These are phyloP conservation scores for Penicillium sp. DNA, from an alignment of 2,329 filamentous ascomycete genomes.

Conservation along the genomic window DNA sequence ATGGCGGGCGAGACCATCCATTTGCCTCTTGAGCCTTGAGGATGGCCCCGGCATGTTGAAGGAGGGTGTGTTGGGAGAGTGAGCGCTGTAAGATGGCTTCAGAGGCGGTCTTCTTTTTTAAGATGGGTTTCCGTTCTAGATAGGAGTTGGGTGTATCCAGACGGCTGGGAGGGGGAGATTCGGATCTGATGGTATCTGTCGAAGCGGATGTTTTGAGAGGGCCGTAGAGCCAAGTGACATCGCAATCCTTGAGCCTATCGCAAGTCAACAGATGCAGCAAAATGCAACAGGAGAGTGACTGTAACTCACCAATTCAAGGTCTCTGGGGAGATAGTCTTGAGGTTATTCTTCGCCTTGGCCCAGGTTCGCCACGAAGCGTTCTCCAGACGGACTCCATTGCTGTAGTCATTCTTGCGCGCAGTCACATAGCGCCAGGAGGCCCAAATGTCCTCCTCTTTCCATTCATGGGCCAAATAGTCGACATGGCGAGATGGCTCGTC, in stretches of 20 bases:
- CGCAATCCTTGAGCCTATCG: slow-evolving; percentile 88
- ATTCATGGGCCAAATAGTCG: slow-evolving; percentile 93
- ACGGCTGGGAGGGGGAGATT: slow-evolving; percentile 57
- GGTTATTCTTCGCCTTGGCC: slow-evolving; percentile 87
- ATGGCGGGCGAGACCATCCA: slow-evolving; percentile 55
- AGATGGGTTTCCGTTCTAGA: slow-evolving; percentile 80
- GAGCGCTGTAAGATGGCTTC: slow-evolving; percentile 93
- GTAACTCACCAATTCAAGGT: slow-evolving; percentile 85
- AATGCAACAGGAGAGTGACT: background rate
- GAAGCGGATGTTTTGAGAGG: slow-evolving; percentile 75
- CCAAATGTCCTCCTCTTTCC: slow-evolving; percentile 97
- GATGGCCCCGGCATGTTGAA: slow-evolving; percentile 86
- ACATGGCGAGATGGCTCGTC: slow-evolving; percentile 82
- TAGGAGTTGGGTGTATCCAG: slow-evolving; percentile 70
- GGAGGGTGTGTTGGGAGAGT: slow-evolving; percentile 80
- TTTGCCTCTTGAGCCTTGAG: slow-evolving; percentile 78
- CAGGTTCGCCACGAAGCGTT: slow-evolving; percentile 98
- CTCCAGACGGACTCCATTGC: slow-evolving; percentile 80
- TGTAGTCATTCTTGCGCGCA: slow-evolving; percentile 75
- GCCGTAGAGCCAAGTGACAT: slow-evolving; percentile 97
- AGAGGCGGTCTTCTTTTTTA: slow-evolving; percentile 96
- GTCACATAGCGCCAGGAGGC: slow-evolving; percentile 94
- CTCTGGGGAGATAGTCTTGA: slow-evolving; percentile 88
- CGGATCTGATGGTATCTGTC: slow-evolving; percentile 56
- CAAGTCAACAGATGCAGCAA: background rate